phyloP scores from a whole-genome alignment of 163 green algal genomes.

The Prototheca wickerhamii region DNA sequence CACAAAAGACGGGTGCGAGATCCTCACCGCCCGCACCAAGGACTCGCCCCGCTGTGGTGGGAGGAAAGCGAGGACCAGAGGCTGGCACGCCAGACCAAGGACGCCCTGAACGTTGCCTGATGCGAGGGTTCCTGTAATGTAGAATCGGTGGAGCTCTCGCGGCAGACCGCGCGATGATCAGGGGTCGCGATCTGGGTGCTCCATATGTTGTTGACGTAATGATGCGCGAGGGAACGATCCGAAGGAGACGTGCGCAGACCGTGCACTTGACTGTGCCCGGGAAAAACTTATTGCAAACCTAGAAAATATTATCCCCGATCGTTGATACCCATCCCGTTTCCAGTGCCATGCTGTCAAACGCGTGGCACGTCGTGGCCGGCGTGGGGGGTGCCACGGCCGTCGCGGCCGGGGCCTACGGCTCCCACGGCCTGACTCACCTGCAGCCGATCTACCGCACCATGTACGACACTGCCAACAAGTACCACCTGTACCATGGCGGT shows the following conservation, averaged over 20 bases:
- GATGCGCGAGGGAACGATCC: too few species aligned
- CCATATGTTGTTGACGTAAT: too few species aligned
- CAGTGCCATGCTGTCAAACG: not conserved
- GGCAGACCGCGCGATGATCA: too few species aligned
- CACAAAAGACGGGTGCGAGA: constrained; percentile 63
- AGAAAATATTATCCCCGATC: not conserved
- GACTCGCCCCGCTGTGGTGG: constrained; percentile 78
- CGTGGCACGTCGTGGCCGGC: constrained; percentile 8
- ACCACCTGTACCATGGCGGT: constrained; percentile 24
- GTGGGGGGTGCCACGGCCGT: constrained; percentile 21
- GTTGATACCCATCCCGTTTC: too few species aligned
- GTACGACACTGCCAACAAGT: constrained; percentile 28
- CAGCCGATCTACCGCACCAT: constrained; percentile 15
- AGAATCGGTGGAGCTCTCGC: too few species aligned
- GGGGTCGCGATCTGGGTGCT: too few species aligned
- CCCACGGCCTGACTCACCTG: constrained; percentile 10
- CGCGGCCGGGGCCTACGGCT: constrained; percentile 22
- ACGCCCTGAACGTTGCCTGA: not conserved
- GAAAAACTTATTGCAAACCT: too few species aligned
- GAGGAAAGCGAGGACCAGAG: constrained; percentile 25
- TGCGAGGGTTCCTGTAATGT: not conserved
- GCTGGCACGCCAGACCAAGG: not conserved
- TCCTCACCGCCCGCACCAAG: constrained; percentile 73
- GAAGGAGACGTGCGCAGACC: too few species aligned
- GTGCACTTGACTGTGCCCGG: too few species aligned